Percentiles rank a stretch among this genome's conserved stretches.
Conservation (phyloP, 495 filamentous ascomycete genomes). For the Neurospora pannonica region DNA sequence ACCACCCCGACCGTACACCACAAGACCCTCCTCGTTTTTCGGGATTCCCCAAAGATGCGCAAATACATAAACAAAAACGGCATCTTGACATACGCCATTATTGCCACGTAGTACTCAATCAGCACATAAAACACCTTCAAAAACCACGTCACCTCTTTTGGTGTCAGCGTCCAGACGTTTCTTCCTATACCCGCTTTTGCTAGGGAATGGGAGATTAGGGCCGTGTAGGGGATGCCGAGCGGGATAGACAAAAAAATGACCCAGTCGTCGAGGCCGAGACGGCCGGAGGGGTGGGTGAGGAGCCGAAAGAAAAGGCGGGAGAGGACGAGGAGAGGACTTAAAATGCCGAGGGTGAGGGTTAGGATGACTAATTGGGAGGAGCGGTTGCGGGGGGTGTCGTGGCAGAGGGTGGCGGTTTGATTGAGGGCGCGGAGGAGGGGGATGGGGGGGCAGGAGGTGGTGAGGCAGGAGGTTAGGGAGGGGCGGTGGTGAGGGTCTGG, state of each 20-base stretch:
- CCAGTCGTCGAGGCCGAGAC: not conserved
- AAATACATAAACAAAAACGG: not conserved
- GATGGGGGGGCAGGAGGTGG: not conserved
- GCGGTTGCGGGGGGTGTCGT: not conserved
- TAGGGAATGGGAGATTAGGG: not conserved
- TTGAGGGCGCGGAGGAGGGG: not conserved
- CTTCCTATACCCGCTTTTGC: not conserved
- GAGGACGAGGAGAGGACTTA: not conserved
- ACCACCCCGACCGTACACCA: not conserved
- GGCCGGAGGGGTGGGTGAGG: not conserved
- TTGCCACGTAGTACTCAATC: not conserved
- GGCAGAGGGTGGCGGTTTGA: not conserved
- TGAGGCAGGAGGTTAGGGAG: not conserved
- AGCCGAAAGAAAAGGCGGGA: not conserved
- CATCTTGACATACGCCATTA: not conserved
- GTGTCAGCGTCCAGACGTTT: not conserved
- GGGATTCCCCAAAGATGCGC: not conserved
- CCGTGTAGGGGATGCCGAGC: not conserved
- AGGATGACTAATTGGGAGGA: not conserved
- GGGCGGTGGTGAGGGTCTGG: not conserved
- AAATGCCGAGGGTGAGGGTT: not conserved
- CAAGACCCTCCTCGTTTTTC: not conserved
- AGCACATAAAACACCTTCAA: not conserved
- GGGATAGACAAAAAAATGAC: not conserved
- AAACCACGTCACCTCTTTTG: not conserved